phyloP scores from a whole-genome alignment of 2,329 filamentous ascomycete species.

The Grosmannia serpens region DNA sequence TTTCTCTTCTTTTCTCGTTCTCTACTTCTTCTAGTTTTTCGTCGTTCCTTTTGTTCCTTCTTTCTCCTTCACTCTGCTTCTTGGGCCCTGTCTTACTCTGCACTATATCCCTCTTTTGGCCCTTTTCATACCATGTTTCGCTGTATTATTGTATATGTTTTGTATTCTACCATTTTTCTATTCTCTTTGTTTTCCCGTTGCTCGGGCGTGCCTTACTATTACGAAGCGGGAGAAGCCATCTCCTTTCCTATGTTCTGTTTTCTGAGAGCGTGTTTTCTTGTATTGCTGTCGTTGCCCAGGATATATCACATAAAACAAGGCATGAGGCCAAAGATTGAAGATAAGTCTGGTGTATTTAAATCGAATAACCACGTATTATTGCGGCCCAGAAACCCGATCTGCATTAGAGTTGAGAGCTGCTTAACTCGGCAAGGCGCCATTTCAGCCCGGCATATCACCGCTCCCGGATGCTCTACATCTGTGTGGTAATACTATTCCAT shows the following conservation, averaged over 20 bases:
- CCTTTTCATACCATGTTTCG: neutral
- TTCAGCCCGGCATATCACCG: too few relatives aligned
- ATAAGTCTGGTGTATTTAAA: too few relatives aligned
- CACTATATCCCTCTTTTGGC: neutral
- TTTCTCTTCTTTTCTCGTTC: neutral
- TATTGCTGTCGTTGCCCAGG: neutral
- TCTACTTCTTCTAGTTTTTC: neutral
- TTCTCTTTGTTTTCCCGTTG: neutral
- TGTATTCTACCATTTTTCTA: neutral
- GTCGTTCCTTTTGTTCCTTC: neutral
- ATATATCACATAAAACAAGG: neutral
- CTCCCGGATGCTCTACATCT: too few relatives aligned
- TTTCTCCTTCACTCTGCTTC: neutral
- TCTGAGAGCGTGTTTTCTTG: neutral
- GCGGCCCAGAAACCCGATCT: too few relatives aligned
- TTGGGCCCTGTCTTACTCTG: constrained; percentile 1
- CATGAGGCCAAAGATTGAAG: neutral
- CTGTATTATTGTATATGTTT: neutral
- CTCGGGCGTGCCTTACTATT: neutral
- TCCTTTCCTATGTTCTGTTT: neutral
- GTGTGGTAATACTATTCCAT: too few relatives aligned
- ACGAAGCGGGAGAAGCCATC: neutral
- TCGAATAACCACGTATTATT: too few relatives aligned
- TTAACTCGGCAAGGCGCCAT: too few relatives aligned
- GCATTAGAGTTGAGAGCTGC: too few relatives aligned